A percentile compares a stretch with the other conserved stretches of the same genome.
Conservation (phyloP, 2,329 filamentous ascomycete species). For the Fusarium penzigii region DNA sequence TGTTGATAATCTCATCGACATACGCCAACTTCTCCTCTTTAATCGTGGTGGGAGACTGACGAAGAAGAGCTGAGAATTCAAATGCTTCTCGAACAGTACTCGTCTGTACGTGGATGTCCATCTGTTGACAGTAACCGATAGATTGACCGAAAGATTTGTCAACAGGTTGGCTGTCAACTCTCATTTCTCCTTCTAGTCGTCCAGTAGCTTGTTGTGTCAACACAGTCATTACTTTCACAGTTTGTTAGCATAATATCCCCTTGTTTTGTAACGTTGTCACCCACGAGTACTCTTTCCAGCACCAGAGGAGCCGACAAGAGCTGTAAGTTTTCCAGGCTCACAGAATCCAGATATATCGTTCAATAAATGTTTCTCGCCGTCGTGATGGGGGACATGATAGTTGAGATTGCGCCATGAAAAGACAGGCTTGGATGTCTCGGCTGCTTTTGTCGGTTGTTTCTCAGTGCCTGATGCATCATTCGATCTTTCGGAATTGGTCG, state of each 20-base stretch:
- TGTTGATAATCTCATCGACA: not conserved
- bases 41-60: not conserved
- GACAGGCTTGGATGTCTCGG: too few species aligned
- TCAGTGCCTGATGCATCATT: too few species aligned
- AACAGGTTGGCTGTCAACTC: not conserved
- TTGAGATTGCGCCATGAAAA: too few species aligned
- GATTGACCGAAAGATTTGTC: not conserved
- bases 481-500: too few species aligned
- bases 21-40: not conserved
- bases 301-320: not conserved
- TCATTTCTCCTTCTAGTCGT: not conserved
- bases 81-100: not conserved
- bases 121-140: not conserved
- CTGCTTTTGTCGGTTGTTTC: too few species aligned
- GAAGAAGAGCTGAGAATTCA: not conserved
- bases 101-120: not conserved
- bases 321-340: not conserved
- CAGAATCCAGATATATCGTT: too few species aligned
- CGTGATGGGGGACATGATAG: too few species aligned
- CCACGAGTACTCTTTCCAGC: not conserved
- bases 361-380: too few species aligned
- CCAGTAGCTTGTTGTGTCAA: not conserved
- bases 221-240: too few species aligned
- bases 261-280: not conserved
- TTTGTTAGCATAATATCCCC: too few species aligned